phyloP scores from a whole-genome alignment of 148 eudicot genomes.

The Camellia granthamiana region DNA sequence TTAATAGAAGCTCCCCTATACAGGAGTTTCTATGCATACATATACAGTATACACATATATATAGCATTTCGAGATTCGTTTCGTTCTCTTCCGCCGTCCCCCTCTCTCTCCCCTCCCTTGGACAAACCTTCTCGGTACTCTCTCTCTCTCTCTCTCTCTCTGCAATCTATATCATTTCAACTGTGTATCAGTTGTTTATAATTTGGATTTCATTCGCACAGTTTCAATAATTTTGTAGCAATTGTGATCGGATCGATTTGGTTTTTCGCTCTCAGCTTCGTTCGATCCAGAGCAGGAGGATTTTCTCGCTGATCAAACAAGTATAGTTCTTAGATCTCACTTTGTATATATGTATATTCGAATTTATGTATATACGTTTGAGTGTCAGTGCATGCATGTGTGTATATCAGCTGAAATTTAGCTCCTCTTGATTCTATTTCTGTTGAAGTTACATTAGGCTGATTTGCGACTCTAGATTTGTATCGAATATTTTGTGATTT shows the following conservation, averaged over 20 bases:
- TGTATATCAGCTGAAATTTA: neutral
- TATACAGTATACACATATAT: too few species aligned
- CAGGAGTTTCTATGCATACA: neutral
- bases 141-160: neutral
- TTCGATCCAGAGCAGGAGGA: neutral
- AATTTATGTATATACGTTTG: neutral
- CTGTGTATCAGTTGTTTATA: neutral
- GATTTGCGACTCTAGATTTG: neutral
- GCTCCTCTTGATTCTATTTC: neutral
- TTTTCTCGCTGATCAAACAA: neutral
- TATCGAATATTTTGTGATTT: neutral
- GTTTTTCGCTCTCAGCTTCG: neutral
- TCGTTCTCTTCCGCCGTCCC: neutral
- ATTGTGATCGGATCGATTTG: slow-evolving; percentile 15
- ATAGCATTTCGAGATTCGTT: neutral
- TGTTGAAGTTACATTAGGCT: neutral
- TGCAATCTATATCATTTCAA: neutral
- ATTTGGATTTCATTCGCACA: neutral
- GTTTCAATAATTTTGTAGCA: neutral
- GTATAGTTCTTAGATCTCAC: slow-evolving; percentile 11
- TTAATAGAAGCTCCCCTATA: too few species aligned
- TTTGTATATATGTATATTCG: neutral
- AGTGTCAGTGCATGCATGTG: neutral
- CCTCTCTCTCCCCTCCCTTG: neutral
- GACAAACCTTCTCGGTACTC: slow-evolving; percentile 1